Conservation (phyloP, 305 asterid species). For the Ajuga reptans region DNA sequence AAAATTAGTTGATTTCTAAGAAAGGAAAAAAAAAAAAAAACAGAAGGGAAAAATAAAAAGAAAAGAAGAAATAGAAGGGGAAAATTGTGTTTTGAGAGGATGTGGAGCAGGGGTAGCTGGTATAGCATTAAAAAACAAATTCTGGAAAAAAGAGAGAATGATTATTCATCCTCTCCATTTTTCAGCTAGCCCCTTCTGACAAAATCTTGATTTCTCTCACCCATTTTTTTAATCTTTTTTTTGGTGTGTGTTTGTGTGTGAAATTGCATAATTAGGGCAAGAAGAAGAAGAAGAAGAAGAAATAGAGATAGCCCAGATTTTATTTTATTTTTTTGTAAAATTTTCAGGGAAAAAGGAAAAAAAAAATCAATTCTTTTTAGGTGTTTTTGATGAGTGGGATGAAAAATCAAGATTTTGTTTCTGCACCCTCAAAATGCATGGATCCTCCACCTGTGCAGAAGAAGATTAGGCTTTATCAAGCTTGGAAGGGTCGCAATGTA, state of each 20-base stretch:
- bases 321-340: not conserved
- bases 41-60: not conserved
- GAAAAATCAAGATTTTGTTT: conserved; percentile 34
- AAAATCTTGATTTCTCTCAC: conserved; percentile 21
- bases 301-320: not conserved
- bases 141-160: not conserved
- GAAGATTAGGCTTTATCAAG: conserved; percentile 56
- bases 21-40: not conserved
- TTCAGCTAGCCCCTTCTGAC: conserved; percentile 25
- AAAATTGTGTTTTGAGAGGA: conserved; percentile 9
- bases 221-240: not conserved
- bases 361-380: not conserved
- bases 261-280: conserved; percentile 13
- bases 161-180: conserved; percentile 22
- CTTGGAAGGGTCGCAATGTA: conserved; percentile 86
- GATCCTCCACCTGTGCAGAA: conserved; percentile 35
- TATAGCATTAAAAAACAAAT: not conserved
- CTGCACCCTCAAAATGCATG: conserved; percentile 32
- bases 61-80: conserved; percentile 1
- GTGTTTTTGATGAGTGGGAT: conserved; percentile 29
- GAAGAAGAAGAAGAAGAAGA: not conserved
- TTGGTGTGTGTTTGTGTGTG: conserved; percentile 2
- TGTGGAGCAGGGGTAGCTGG: conserved; percentile 22
- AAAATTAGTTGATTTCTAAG: conserved; percentile 1
- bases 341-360: not conserved